phyloP scores from a whole-genome alignment of 768 basidiomycete genomes.

The Tulasnella sp. region DNA sequence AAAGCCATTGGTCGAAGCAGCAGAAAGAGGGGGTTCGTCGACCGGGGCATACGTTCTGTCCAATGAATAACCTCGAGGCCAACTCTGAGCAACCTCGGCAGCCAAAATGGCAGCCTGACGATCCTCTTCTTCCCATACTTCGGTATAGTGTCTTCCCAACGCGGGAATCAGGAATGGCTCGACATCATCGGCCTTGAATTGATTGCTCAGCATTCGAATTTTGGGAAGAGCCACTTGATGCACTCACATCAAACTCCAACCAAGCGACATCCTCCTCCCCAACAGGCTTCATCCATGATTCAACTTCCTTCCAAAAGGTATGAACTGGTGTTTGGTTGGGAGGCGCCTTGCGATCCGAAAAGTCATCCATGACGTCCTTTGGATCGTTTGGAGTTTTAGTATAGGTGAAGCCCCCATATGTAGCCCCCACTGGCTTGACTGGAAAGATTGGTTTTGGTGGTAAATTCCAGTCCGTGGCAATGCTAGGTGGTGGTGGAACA shows the following conservation, averaged over 20 bases:
- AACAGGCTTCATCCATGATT: conserved; percentile 83
- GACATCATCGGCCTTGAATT: conserved; percentile 61
- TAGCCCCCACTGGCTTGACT: not conserved
- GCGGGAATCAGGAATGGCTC: conserved; percentile 84
- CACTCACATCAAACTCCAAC: conserved; percentile 68
- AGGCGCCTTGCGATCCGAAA: conserved; percentile 76
- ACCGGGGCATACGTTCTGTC: conserved; percentile 8
- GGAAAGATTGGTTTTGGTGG: conserved; percentile 8
- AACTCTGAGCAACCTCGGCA: conserved; percentile 18
- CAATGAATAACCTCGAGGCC: conserved; percentile 24
- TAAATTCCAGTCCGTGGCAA: conserved; percentile 25
- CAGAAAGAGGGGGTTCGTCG: not conserved
- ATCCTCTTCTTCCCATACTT: conserved; percentile 93
- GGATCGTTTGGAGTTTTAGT: conserved; percentile 59
- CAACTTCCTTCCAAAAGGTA: conserved; percentile 84
- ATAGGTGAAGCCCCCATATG: conserved; percentile 21
- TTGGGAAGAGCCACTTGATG: not conserved
- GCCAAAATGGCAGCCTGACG: conserved; percentile 16
- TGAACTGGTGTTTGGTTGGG: conserved; percentile 47
- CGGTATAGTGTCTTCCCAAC: conserved; percentile 81
- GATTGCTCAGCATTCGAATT: not conserved
- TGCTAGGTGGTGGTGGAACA: not conserved
- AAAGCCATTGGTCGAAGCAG: conserved; percentile 1
- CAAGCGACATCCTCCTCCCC: conserved; percentile 96
- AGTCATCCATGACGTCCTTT: conserved; percentile 81